Evolutionary conservation across 1,284 basidiomycete genomes (phyloP).

Genomic region (Lentinula novae-zelandiae): DNA sequence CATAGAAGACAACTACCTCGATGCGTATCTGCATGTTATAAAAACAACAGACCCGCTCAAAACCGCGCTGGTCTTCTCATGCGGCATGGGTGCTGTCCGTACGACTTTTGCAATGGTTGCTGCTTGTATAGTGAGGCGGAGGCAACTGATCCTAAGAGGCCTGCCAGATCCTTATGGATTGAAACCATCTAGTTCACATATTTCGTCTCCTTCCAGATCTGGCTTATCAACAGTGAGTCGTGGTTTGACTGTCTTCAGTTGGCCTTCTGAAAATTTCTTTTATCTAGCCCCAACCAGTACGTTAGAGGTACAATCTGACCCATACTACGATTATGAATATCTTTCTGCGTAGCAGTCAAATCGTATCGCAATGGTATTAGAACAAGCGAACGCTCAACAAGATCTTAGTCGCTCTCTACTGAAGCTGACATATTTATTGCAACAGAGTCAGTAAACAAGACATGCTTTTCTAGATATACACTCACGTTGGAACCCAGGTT

Average conservation of each 20-base stretch:
- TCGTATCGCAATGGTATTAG: slow-evolving; percentile 50
- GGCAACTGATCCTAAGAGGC: slow-evolving; percentile 79
- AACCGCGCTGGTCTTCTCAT: slow-evolving; percentile 91
- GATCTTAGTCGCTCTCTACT: slow-evolving; percentile 81
- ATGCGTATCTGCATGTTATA: slow-evolving; percentile 87
- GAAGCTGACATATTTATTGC: slow-evolving; percentile 80
- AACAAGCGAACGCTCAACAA: slow-evolving; percentile 81
- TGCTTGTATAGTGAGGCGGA: slow-evolving; percentile 84
- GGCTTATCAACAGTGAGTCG: slow-evolving; percentile 42
- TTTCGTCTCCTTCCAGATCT: slow-evolving; percentile 24
- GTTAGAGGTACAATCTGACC: not conserved
- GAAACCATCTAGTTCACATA: slow-evolving; percentile 25
- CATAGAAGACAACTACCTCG: slow-evolving; percentile 94
- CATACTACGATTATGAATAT: not conserved
- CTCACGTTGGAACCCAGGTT: slow-evolving; percentile 33
- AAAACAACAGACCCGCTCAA: slow-evolving; percentile 76
- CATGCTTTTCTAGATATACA: slow-evolving; percentile 10
- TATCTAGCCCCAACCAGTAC: not conserved
- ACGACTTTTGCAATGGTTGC: slow-evolving; percentile 98
- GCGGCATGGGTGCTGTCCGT: slow-evolving; percentile 95
- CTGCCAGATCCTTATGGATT: slow-evolving; percentile 72
- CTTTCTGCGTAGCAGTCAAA: slow-evolving; percentile 43
- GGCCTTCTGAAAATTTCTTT: not conserved
- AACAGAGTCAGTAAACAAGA: slow-evolving; percentile 53
- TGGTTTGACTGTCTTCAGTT: not conserved